Evolutionary conservation across 2,329 filamentous ascomycete genomes (phyloP).

Genomic region (Madurella mycetomatis): DNA sequence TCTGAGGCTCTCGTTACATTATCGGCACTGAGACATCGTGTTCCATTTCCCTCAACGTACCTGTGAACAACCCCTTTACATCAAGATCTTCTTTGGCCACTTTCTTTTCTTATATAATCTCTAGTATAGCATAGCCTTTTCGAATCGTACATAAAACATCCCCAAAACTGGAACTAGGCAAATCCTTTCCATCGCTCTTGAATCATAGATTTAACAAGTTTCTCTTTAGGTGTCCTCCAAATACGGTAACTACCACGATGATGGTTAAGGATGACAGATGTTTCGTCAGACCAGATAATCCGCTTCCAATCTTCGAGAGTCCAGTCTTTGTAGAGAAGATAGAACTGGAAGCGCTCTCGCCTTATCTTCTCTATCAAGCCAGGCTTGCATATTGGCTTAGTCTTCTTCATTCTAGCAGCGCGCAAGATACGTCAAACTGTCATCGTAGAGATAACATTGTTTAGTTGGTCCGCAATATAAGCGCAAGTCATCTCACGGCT

Average conservation of each 20-base stretch:
- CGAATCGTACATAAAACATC: background rate
- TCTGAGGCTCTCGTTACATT: too few species aligned
- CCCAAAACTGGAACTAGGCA: slow-evolving; percentile 4
- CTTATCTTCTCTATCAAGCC: slow-evolving; percentile 1
- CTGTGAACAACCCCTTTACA: too few species aligned
- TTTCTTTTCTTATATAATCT: slow-evolving; percentile 6
- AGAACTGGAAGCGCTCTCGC: background rate
- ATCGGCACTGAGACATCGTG: too few species aligned
- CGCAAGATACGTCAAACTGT: background rate
- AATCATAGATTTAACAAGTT: background rate
- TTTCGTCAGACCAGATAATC: slow-evolving; percentile 4
- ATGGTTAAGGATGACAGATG: slow-evolving; percentile 1
- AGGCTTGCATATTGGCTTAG: slow-evolving; percentile 2
- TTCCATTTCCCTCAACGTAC: too few species aligned
- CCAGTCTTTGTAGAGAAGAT: slow-evolving; percentile 2
- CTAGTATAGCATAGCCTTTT: background rate
- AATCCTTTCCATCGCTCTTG: slow-evolving; percentile 6
- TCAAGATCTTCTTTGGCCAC: background rate
- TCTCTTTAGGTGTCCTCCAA: slow-evolving; percentile 4
- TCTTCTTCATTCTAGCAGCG: slow-evolving; percentile 1
- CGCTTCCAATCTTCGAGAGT: slow-evolving; percentile 9
- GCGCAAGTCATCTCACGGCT: slow-evolving; percentile 2
- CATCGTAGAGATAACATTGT: background rate
- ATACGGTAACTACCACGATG: background rate
- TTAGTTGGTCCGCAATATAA: background rate